phyloP scores from a whole-genome alignment of 2,329 filamentous ascomycete genomes.

The Ophiostoma piceae region DNA sequence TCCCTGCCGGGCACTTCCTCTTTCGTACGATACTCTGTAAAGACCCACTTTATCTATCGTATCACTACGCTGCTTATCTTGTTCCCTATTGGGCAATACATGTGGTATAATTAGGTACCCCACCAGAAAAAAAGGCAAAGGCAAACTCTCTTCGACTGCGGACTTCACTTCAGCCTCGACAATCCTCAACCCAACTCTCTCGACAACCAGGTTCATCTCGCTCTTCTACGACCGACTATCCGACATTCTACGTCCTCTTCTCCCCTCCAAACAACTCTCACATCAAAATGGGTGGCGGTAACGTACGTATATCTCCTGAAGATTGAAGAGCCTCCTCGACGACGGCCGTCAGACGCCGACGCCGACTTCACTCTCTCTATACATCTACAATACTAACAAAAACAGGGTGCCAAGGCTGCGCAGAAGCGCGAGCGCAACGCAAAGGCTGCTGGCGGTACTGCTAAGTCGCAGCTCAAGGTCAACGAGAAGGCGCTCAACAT shows the following conservation, averaged over 20 bases:
- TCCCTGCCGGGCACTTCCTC: background rate
- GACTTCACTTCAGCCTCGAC: background rate
- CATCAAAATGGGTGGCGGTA: conserved; percentile 34
- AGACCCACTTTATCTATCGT: background rate
- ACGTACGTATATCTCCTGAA: conserved; percentile 29
- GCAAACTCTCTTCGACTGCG: background rate
- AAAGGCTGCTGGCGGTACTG: conserved; percentile 49
- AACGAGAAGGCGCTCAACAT: conserved; percentile 71
- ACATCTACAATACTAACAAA: background rate
- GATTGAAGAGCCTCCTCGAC: background rate
- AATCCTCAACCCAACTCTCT: background rate
- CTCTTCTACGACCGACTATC: background rate
- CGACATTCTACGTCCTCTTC: background rate
- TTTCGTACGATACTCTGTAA: background rate
- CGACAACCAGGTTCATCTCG: background rate
- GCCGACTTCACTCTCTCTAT: background rate
- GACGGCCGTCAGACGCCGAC: background rate
- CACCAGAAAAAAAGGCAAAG: conserved; percentile 7
- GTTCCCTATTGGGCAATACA: background rate
- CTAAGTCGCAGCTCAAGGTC: conserved; percentile 64
- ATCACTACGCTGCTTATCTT: background rate
- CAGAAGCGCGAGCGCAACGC: conserved; percentile 69
- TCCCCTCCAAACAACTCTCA: background rate
- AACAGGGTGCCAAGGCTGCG: conserved; percentile 38
- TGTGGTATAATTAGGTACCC: background rate